Evolutionary conservation across 2,329 filamentous ascomycete species (phyloP), one percentile per base, ranked within the genome.

Genomic region (Cladosporium sphaerospermum): DNA sequence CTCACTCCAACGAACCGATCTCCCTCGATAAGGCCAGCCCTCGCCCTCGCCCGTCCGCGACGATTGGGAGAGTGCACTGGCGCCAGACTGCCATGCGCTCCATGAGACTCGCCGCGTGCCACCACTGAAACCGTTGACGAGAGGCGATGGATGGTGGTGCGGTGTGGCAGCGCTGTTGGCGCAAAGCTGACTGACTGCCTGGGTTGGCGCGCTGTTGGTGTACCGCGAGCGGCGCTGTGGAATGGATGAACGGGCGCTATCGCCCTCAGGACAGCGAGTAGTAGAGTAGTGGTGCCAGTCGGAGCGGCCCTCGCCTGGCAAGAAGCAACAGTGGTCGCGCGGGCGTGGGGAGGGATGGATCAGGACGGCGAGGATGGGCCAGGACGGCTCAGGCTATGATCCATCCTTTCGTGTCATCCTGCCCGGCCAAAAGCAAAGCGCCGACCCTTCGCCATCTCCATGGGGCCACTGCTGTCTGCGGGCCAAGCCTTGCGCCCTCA

Each of bases 361-460:
- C 14, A 16, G 14, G 14, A 16, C 14, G 14, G 14, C 14, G 14
- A 16, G n/a, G 11, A n/a, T 6, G 14, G 36, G 11, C 36, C 36
- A 37, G 36, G 14, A n/a, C 13, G 13, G 36, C 28, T 7, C 19
- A 41, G 41, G 10, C 14, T 49, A 49, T 49, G 46, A 49, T 49
- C 46, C 32, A 52, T 52, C 33, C 34, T 39, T 52, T 52, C 42
- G 40, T 52, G 49, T 52, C 49, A 52, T 52, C 41, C 49, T 37
- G 28, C 33, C 49, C 49, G 49, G 49, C 33, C 16, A 52, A 45
- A 52, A 52, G 49, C 49, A 52, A 45, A 18, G 32, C 16, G 16
- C 16, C 16, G 40, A 14, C 10, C 28, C 48, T 28, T 45, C 34
- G n/a, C 14, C 33, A 44, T 37, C 41, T 52, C 49, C 43, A 45